Base-by-base conservation (phyloP, 2,329 filamentous ascomycete genomes). In the Septoria petroselini region DNA sequence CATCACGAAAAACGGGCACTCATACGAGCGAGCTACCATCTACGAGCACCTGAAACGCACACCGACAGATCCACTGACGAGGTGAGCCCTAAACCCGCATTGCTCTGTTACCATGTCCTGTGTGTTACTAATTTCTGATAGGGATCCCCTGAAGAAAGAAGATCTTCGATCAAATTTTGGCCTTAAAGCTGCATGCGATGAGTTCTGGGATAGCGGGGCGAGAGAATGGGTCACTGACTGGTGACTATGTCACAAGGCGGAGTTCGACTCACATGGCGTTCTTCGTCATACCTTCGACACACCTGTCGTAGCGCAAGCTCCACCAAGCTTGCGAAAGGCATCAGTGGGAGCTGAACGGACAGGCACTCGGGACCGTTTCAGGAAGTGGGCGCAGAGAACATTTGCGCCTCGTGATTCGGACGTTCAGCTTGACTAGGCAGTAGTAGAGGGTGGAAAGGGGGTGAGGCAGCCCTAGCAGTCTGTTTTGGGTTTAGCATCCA, bases 171-270 rank as follows among this genome's bases (percentile, higher is more conserved):
- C 89, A 0, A 97, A 97, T 65, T 76, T 94, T 30, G 85, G 80
- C 1, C 74, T 97, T 50, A 88, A 84, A 67, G 80, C 87, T 42
- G 91, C 88, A 0, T 94, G 89, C 64, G 83, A 87, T 34, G 87
- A 93, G 59, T 97, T 95, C 62, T 73, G 96, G 51, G 79, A 86
- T 18, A 75, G 87, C 59, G 96, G 93, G 87, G 89, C 91, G 0
- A 89, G 87, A 31, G 91, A 96, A 67, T 97, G 87, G 85, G 55
- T 63, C 17, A 48, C 48, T 19, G 63, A 65, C 53, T 65, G 62
- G 62, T 64, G 43, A 47, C 43, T 12, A 17, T 39, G 34, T 27
- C 43, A 47, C 34, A 31, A 30, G 35, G 43, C 34, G 34, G 43
- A 47, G 18, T 47, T 39, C 5, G 34, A 40, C 35, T 8, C 39